Base-by-base conservation (phyloP, 164 flowering plant genomes). In the Cinnamomum chago region DNA sequence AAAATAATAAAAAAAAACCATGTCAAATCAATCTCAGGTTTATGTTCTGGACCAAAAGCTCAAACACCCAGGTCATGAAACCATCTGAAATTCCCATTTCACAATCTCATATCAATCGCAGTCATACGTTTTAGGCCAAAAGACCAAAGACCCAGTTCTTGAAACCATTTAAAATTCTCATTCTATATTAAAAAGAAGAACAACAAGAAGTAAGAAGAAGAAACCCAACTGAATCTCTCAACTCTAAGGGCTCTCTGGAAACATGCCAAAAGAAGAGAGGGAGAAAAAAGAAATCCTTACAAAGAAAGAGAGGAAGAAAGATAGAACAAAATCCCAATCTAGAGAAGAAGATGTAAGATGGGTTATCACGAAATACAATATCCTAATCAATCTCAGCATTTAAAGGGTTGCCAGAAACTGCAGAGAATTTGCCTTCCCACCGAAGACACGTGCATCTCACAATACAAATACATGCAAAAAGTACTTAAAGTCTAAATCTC, bases 391-490 rank as follows among this genome's bases (percentile, higher is more conserved):
- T 52, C 33, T 7, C 20, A 74, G 73, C 73, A 79, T 77, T 50
- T 66, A 67, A 72, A 78, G 62, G 13, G 17, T 23, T 27, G 66
- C 15, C 66, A 65, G 81, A 81, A 77, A 70, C 64, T 62, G 74
- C 74, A 78, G 77, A 76, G 83, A 79, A 78, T 81, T 83, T 77
- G 83, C 88, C 88, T 82, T 82, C 82, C 88, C 83, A 70, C 76
- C 55, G 66, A 50, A 55, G 25, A 74, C 76, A 74, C 90, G 90
- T 88, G 89, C 88, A 85, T 71, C 79, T 84, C 81, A 80, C 83
- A 79, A 22, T 77, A 68, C 75, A 27, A 15, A 25, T 15, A 14
- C 55, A 60, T 62, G 67, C 65, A 71, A 9, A 67, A 65, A 60
- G 74, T 74, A 73, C 72, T 76, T 70, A 67, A 75, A 79, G 35